Conservation (phyloP, 2,329 filamentous ascomycete species). For the Sarocladium brachiariae region DNA sequence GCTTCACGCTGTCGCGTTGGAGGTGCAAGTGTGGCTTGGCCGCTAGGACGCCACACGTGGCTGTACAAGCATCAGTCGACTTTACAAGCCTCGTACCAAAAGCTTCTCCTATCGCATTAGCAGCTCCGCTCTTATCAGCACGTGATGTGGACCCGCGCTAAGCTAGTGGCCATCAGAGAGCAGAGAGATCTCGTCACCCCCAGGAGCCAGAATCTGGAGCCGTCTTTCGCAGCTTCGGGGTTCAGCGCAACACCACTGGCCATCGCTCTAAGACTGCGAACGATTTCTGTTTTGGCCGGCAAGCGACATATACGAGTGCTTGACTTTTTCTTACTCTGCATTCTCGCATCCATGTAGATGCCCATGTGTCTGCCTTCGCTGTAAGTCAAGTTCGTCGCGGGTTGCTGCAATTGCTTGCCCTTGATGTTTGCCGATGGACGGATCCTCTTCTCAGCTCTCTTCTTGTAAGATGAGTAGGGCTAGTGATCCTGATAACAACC, state of each 20-base stretch:
- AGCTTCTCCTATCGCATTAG: neutral
- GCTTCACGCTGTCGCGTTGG: slow-evolving; percentile 4
- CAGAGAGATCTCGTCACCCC: slow-evolving; percentile 8
- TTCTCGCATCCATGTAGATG: slow-evolving; percentile 9
- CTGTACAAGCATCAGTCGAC: neutral
- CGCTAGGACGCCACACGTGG: neutral
- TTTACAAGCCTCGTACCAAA: neutral
- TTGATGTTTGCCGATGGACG: neutral
- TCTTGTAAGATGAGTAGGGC: too few relatives aligned
- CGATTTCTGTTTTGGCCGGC: neutral
- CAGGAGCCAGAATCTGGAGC: slow-evolving; percentile 8
- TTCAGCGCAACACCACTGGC: neutral
- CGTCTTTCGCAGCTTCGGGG: slow-evolving; percentile 7
- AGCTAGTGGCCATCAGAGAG: neutral
- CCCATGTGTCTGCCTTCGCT: slow-evolving; percentile 2
- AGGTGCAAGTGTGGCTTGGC: neutral
- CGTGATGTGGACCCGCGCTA: neutral
- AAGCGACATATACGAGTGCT: neutral
- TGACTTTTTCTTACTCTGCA: neutral
- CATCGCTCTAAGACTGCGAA: neutral
- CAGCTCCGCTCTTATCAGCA: neutral
- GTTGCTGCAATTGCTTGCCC: neutral
- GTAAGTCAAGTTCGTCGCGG: slow-evolving; percentile 7
- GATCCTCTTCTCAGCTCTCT: neutral
- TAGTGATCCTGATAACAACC: too few relatives aligned